Base-by-base conservation (phyloP, 2,329 filamentous ascomycete genomes). In the Arthrobotrys entomopaga region DNA sequence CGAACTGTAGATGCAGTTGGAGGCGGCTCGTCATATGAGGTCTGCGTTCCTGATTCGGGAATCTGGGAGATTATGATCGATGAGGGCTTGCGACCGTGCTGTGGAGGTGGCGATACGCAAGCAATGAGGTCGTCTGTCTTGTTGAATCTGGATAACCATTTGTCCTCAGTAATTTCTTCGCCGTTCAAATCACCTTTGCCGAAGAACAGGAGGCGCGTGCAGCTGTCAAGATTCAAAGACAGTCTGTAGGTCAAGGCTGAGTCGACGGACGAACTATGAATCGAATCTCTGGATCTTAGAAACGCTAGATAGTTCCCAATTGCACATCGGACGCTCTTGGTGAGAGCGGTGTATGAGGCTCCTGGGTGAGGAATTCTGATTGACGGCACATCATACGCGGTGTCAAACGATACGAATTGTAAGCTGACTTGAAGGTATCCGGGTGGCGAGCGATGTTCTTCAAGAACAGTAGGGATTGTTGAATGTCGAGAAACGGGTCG, bases 101-200 rank as follows among this genome's bases (percentile, higher is more conserved):
- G 65, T 4, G 63, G 70, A 7, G 64, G 70, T 5, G 61, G 64
- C 16, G 57, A 67, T 5, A 75, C 65, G 24, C 64, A 75, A 8
- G 70, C 70, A 40, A 75, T 75, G 34, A 75, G 24, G 43, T 67
- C 70, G 26, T 75, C 70, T 2, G 70, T 75, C 38, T 75, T 75
- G 15, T 67, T 75, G 26, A 67, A 67, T 24, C 70, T 64, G 11
- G 63, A 67, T 15, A 69, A 24, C 70, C 70, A 75, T 13, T 75
- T 75, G 46, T 75, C 70, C 24, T 67, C 63, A 0, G 70, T 75
- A 15, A 75, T 75, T 29, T 75, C 70, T 26, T 75, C 70, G 2
- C 70, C 64, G 16, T 67, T 65, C 38, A 67, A 20, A 16, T 75
- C 70, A 24, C 64, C 64, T 42, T 69, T 75, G 6, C 70, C 70